Evolutionary conservation across 768 basidiomycete species (phyloP), one percentile per base, ranked within the genome.

Genomic region (Lepiota venenata): DNA sequence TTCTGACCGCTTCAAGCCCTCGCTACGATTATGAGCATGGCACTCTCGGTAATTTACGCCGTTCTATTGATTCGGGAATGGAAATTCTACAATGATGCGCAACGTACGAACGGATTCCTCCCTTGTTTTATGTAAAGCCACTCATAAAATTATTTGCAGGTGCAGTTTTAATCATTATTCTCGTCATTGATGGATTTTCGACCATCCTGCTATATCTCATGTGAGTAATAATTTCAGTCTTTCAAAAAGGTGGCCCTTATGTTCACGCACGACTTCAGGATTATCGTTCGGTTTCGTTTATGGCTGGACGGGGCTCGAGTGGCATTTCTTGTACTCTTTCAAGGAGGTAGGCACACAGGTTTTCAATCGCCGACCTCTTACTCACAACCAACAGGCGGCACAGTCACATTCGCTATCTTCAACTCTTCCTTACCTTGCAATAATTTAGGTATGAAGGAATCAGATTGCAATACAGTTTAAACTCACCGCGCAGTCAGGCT

Each of bases 251-350:
- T 50, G 36, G 41, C 22, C 15, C 12, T 14, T 12, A 32, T 37
- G n/a, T 39, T 47, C 52, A 45, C 32, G 45, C 15, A 21, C 44
- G 12, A 38, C 6, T 10, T 7, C 48, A 76, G 73, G 74, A 68
- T 72, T 20, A 70, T 74, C 36, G 68, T 74, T 37, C 67, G 62
- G 45, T 74, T 73, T 57, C 66, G 62, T n/a, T 59, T 72, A 21
- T 71, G 69, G 71, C 60, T 71, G 43, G 73, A 74, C 56, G 71
- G 66, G 43, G 63, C 64, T 42, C 67, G 71, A 1, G 59, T 70
- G 32, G 59, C 60, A 14, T 58, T 69, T 53, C 58, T 73, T 49
- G 56, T 74, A 41, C 41, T 67, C n/a, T 65, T 68, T 48, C 66
- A 70, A 63, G 60, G 64, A 56, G 68, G 70, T 63, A 57, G 54